phyloP scores from a whole-genome alignment of 2,329 filamentous ascomycete genomes.

The Xylaria sp. region DNA sequence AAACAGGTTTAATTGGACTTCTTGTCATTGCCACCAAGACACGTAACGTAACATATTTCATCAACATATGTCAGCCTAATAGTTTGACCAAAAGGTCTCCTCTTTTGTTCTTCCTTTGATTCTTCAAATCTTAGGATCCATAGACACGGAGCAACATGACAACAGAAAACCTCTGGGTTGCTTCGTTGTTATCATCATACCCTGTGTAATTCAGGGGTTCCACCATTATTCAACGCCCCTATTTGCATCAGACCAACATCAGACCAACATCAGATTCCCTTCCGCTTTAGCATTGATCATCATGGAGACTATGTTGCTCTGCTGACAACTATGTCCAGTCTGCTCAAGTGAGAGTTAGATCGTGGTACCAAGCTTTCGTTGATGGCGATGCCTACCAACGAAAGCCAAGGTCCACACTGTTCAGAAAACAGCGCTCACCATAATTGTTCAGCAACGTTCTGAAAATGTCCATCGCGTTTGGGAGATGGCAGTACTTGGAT shows the following conservation, averaged over 20 bases:
- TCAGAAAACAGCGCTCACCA: background rate
- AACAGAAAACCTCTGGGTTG: too few species aligned
- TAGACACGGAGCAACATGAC: background rate
- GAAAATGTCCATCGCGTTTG: background rate
- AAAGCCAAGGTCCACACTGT: background rate
- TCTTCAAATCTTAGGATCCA: background rate
- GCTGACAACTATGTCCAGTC: background rate
- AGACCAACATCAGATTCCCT: background rate
- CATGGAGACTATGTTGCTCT: background rate
- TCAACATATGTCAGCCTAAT: slow-evolving; percentile 1
- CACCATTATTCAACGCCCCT: background rate
- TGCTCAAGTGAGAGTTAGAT: background rate
- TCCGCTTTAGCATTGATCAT: background rate
- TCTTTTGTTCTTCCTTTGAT: background rate
- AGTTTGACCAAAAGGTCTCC: background rate
- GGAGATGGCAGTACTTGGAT: background rate
- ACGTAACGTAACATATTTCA: background rate
- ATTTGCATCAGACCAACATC: background rate
- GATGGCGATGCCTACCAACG: background rate
- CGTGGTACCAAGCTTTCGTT: too few species aligned
- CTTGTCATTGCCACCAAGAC: slow-evolving; percentile 10
- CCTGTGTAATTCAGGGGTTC: background rate
- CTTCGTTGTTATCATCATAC: background rate
- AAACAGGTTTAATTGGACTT: slow-evolving; percentile 21
- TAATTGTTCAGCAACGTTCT: background rate